Base-by-base conservation (phyloP, 2,329 filamentous ascomycete genomes). In the Fusarium caatingaense region DNA sequence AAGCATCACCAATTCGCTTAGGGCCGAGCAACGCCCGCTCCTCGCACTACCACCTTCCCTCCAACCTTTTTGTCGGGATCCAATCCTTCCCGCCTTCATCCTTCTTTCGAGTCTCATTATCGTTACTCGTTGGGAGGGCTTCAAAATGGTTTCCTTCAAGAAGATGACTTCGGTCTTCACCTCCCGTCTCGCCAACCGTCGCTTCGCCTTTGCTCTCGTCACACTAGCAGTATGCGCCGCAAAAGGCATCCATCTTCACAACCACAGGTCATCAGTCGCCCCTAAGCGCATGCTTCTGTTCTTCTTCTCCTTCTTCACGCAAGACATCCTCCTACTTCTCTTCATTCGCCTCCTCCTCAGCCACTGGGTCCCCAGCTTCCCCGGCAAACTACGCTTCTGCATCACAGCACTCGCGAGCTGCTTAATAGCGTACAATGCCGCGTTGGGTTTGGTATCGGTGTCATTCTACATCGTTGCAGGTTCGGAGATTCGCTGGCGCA, bases 401-500 rank as follows among this genome's bases (percentile, higher is more conserved):
- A 34, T 72, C 55, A 37, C 64, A 40, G 57, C 66, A 41, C 25
- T 76, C 32, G 57, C 65, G 25, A 41, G 59, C 20, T 18, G 48
- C 25, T 55, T 77, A 23, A 68, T 76, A 57, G 45, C 55, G 15
- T 70, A 71, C 58, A 70, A 73, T 63, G 66, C 74, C 20, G 40
- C 60, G 3, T 55, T 79, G 8, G 72, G 76, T 34, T 56, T 72
- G 28, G 57, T 74, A 27, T 75, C 69, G 25, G 66, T 80, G 3
- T 75, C 78, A 5, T 80, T 80, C 45, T 80, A 78, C 58, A 55
- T 68, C 11, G 73, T 79, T 12, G 72, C 79, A 8, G 78, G 78
- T 8, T 76, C 78, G 0, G 79, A 80, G 27, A 74, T 80, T 7
- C 79, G 76, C 46, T 80, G 79, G 78, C 73, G 78, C 15, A 80